Conservation (phyloP, 305 asterid genomes). For the Fraxinus angustifolia region DNA sequence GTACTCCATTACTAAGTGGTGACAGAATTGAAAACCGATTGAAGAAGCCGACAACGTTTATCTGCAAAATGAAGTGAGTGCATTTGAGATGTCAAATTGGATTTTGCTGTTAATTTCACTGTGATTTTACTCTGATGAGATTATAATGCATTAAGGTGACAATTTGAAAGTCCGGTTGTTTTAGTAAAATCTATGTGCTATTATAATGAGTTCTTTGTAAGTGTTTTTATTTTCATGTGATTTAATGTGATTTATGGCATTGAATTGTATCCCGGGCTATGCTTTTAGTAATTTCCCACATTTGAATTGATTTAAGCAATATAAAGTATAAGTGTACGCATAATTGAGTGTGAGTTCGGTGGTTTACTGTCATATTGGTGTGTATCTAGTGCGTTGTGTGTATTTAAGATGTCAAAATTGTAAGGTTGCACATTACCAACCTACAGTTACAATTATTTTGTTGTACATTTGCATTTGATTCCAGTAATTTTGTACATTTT, state of each 20-base stretch:
- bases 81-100: constrained; percentile 19
- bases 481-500: neutral
- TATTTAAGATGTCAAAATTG: neutral
- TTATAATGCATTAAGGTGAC: neutral
- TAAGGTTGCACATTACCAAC: neutral
- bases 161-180: neutral
- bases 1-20: constrained; percentile 65
- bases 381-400: neutral
- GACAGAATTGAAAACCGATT: constrained; percentile 88
- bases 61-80: constrained; percentile 98
- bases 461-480: neutral
- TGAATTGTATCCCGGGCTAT: neutral
- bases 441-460: neutral
- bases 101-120: neutral
- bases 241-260: neutral
- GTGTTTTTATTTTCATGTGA: neutral
- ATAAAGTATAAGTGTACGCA: neutral
- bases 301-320: constrained; percentile 7
- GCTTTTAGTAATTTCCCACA: neutral
- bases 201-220: neutral
- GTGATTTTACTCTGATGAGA: constrained; percentile 6
- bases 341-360: constrained; percentile 14
- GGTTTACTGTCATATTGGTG: neutral
- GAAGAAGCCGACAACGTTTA: constrained; percentile 95
- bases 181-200: neutral